phyloP scores from a whole-genome alignment of 192 early-diverging fungal genomes.

The Coemansia interrupta region DNA sequence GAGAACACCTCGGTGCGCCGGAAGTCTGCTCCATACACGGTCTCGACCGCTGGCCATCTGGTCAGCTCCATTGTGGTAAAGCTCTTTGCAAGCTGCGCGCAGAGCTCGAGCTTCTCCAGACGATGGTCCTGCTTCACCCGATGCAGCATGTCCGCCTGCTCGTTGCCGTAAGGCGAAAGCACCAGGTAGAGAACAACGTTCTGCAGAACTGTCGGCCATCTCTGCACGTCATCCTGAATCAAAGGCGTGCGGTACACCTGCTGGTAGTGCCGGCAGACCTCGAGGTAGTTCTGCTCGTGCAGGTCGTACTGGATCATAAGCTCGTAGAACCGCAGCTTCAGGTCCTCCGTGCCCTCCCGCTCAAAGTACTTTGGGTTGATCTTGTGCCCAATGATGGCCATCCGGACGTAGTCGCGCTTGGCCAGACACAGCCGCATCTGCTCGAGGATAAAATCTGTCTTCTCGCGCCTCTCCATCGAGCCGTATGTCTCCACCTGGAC shows the following conservation, averaged over 20 bases:
- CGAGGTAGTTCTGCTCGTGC: conserved; percentile 86
- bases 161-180: conserved; percentile 90
- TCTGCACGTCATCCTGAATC: conserved; percentile 74
- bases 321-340: conserved; percentile 92
- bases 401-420: conserved; percentile 87
- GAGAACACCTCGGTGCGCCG: conserved; percentile 74
- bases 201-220: conserved; percentile 72
- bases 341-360: conserved; percentile 65
- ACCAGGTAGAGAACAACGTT: conserved; percentile 83
- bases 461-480: conserved; percentile 97
- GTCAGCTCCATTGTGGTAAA: conserved; percentile 92
- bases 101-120: conserved; percentile 68
- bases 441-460: conserved; percentile 98
- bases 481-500: conserved; percentile 98
- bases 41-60: conserved; percentile 91
- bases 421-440: conserved; percentile 95
- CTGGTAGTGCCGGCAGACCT: conserved; percentile 88
- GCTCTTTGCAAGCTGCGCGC: conserved; percentile 79
- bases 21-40: conserved; percentile 78
- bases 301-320: conserved; percentile 93
- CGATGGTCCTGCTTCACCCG: conserved; percentile 79
- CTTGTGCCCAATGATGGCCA: conserved; percentile 93
- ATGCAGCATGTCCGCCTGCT: conserved; percentile 92
- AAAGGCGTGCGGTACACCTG: conserved; percentile 82
- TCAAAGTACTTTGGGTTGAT: conserved; percentile 94